Conservation (phyloP, 768 basidiomycete species). For the Nidularia pulvinata region DNA sequence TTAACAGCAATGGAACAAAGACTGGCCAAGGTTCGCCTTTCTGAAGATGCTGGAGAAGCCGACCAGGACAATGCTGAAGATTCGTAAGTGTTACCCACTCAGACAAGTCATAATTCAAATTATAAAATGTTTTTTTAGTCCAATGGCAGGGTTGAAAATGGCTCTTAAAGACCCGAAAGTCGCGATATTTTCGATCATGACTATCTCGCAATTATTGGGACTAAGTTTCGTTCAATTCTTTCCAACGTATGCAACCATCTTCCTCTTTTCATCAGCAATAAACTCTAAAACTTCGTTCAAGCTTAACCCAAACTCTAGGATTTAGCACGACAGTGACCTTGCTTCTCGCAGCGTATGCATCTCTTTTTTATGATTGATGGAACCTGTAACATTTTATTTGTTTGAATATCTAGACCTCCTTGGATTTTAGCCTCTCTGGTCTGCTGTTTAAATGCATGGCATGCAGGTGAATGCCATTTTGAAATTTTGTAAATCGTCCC, state of each 20-base stretch:
- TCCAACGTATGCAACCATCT: constrained; percentile 33
- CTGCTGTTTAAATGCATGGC: constrained; percentile 52
- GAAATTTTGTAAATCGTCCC: neutral
- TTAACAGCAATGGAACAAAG: constrained; percentile 44
- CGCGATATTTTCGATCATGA: constrained; percentile 51
- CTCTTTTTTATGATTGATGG: neutral
- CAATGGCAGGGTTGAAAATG: constrained; percentile 48
- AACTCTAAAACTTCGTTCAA: constrained; percentile 11
- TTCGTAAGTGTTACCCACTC: constrained; percentile 40
- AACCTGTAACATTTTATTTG: neutral
- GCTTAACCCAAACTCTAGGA: constrained; percentile 59
- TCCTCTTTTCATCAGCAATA: neutral
- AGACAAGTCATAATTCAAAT: neutral
- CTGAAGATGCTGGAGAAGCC: constrained; percentile 69
- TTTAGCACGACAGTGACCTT: constrained; percentile 58
- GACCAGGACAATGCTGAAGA: constrained; percentile 57
- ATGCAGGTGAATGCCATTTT: constrained; percentile 29
- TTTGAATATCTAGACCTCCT: constrained; percentile 42
- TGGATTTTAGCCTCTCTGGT: constrained; percentile 57
- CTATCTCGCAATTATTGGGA: constrained; percentile 48
- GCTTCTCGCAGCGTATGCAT: constrained; percentile 57
- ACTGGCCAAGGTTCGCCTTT: constrained; percentile 65
- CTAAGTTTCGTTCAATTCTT: constrained; percentile 65
- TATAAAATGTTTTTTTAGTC: constrained; percentile 22
- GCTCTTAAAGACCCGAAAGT: constrained; percentile 59